A percentile compares a stretch with the other conserved stretches of the same genome.
Conservation (phyloP, 148 eudicot genomes). For the Arbutus unedo region DNA sequence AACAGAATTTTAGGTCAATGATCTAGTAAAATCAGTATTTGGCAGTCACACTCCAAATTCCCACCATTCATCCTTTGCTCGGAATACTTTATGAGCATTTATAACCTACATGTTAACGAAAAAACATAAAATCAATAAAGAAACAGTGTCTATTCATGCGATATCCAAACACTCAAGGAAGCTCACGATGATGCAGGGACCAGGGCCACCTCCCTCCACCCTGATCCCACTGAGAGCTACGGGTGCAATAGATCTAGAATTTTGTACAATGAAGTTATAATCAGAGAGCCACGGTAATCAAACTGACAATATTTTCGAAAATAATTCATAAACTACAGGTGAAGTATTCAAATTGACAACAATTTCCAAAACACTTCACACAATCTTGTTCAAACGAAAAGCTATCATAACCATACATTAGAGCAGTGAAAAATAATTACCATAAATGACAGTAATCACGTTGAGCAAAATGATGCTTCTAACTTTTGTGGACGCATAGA, state of each 20-base stretch:
- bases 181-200: neutral
- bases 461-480: constrained; percentile 66
- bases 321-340: neutral
- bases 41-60: neutral
- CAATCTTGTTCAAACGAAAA: neutral
- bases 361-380: neutral
- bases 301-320: neutral
- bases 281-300: neutral
- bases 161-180: neutral
- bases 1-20: too few species aligned
- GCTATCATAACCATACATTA: neutral
- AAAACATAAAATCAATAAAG: neutral
- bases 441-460: constrained; percentile 52
- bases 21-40: too few species aligned
- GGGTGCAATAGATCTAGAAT: too few species aligned
- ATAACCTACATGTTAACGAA: neutral
- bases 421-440: constrained; percentile 14
- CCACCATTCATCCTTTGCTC: neutral
- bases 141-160: neutral
- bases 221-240: too few species aligned
- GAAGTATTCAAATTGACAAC: neutral
- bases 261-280: too few species aligned
- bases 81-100: neutral
- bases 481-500: constrained; percentile 50
- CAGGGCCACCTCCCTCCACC: neutral